These are phyloP conservation scores for Ananas comosus DNA, from an alignment of 176 grass and related monocot genomes.

Conservation along the genomic window DNA sequence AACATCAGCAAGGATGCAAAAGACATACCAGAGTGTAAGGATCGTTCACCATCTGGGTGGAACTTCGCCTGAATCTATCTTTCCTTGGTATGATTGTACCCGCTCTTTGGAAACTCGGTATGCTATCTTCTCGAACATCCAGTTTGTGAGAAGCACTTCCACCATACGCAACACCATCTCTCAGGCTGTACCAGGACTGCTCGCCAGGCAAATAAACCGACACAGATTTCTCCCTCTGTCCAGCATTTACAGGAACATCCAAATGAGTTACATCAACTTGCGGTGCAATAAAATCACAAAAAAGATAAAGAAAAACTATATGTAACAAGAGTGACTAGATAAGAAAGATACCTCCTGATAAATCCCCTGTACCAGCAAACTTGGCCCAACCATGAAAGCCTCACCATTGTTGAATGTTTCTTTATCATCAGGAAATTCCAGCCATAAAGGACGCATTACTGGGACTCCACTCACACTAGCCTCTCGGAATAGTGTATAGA, in stretches of 20 bases:
- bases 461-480: constrained; percentile 75
- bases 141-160: constrained; percentile 60
- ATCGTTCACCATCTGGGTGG: constrained; percentile 93
- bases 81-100: constrained; percentile 88
- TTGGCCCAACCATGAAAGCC: constrained; percentile 80
- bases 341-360: constrained; percentile 53
- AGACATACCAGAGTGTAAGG: constrained; percentile 85
- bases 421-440: constrained; percentile 92
- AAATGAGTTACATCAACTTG: neutral
- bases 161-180: constrained; percentile 59
- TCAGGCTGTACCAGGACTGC: constrained; percentile 60
- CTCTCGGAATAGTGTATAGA: constrained; percentile 89
- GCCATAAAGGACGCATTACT: constrained; percentile 89
- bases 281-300: neutral
- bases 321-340: neutral
- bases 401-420: constrained; percentile 89
- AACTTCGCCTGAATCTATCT: constrained; percentile 92
- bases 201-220: constrained; percentile 80
- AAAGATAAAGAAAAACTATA: neutral
- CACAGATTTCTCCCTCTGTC: constrained; percentile 58
- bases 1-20: neutral
- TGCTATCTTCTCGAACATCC: constrained; percentile 72
- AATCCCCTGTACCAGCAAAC: constrained; percentile 71
- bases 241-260: constrained; percentile 5
- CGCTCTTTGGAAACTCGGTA: constrained; percentile 78